phyloP scores from a whole-genome alignment of 2,329 filamentous ascomycete genomes.

The Epicoccum sorghinum region DNA sequence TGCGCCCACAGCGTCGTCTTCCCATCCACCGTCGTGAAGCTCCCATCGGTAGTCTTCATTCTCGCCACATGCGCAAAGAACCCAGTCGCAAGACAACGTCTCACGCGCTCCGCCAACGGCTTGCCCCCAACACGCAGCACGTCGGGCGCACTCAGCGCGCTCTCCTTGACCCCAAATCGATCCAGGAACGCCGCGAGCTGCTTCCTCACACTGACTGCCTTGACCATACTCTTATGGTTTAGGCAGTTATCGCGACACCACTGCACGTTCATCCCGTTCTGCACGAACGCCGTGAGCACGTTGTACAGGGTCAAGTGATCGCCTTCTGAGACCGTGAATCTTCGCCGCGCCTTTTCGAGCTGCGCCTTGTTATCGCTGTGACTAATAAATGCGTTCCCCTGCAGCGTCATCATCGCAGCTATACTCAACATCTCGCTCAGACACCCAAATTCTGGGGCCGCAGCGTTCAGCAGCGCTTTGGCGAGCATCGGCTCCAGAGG shows the following conservation, averaged over 20 bases:
- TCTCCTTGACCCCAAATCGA: slow-evolving; percentile 72
- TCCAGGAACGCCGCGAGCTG: slow-evolving; percentile 89
- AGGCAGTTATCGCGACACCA: slow-evolving; percentile 89
- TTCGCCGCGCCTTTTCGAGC: slow-evolving; percentile 74
- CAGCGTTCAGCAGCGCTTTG: slow-evolving; percentile 79
- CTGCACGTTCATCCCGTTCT: slow-evolving; percentile 76
- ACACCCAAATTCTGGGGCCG: slow-evolving; percentile 69
- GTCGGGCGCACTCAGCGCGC: slow-evolving; percentile 53
- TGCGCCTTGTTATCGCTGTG: slow-evolving; percentile 78
- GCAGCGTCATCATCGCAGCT: slow-evolving; percentile 89
- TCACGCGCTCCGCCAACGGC: slow-evolving; percentile 73
- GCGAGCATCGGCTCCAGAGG: slow-evolving; percentile 96
- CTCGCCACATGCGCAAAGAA: slow-evolving; percentile 93
- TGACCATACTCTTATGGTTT: slow-evolving; percentile 82
- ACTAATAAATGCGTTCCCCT: slow-evolving; percentile 81
- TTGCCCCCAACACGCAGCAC: slow-evolving; percentile 49
- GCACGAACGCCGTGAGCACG: slow-evolving; percentile 88
- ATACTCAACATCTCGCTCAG: slow-evolving; percentile 87
- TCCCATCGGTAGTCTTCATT: slow-evolving; percentile 93
- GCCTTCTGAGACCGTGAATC: slow-evolving; percentile 90
- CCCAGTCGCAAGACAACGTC: slow-evolving; percentile 83
- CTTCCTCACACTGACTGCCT: slow-evolving; percentile 82
- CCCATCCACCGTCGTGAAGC: slow-evolving; percentile 83
- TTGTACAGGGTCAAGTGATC: slow-evolving; percentile 93
- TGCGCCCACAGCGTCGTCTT: slow-evolving; percentile 82